Evolutionary conservation across 495 filamentous ascomycete species (phyloP), one percentile per base, ranked within the genome.

Genomic region (Podospora pseudoanserina): DNA sequence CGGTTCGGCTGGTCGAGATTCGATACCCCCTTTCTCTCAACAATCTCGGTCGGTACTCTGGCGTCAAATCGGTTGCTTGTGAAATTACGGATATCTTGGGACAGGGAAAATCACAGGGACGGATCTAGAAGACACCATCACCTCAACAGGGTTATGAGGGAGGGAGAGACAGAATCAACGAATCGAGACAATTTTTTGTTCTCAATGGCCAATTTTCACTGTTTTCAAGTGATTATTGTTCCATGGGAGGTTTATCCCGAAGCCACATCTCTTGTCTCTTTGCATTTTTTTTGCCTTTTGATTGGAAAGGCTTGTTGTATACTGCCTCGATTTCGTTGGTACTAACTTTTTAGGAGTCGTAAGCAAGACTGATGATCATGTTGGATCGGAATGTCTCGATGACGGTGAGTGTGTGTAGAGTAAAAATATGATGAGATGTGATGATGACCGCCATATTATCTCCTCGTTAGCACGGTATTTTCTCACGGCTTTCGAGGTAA

Each of bases 401-500:
- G 15, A 49, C 30, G 39, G 39, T 49, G 13, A 49, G 39, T 49
- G 1, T 11, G 20, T 39, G 34, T 39, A 39, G 34, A 39, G 11
- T 23, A 23, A 23, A 23, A 23, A 23, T 1, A 23, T 23, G 34
- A 39, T 39, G 34, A 39, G 34, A 39, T 39, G 20, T 39, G 34
- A 39, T 6, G 34, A 39, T 6, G 34, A 49, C 54, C 53, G 15
- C 23, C 53, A 86, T 80, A 79, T 82, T 90, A 92, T 93, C 89
- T 89, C 88, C 89, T 86, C 86, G 83, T 85, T 84, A 86, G 85
- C 88, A 81, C 39, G 39, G 39, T 78, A 77, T 70, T 76, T 56
- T 63, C 71, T 81, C 58, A 87, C 87, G 88, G 86, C 86, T 91
- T 79, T 83, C 83, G 83, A 88, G 90, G 87, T 92, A 93, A 85